Conservation (phyloP, 2,329 filamentous ascomycete genomes). For the Claviceps sp. region DNA sequence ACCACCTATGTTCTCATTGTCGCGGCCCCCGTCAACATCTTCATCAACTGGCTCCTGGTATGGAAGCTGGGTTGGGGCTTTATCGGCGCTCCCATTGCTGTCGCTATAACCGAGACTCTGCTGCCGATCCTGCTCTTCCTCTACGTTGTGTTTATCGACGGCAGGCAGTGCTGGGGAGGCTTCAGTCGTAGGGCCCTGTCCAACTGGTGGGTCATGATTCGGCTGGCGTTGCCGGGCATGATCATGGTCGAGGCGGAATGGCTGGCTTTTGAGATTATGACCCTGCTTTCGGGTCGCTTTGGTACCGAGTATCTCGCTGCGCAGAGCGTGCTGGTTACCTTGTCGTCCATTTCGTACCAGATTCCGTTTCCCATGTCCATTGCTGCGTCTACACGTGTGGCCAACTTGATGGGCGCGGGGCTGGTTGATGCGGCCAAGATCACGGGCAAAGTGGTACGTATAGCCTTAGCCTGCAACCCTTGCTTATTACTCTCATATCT, state of each 20-base stretch:
- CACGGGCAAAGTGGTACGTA: conserved; percentile 58
- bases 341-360: conserved; percentile 73
- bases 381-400: conserved; percentile 75
- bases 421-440: conserved; percentile 69
- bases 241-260: conserved; percentile 92
- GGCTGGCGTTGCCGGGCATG: conserved; percentile 75
- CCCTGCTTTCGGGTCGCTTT: conserved; percentile 68
- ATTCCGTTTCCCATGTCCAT: conserved; percentile 87
- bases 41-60: conserved; percentile 68
- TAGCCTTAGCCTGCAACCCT: conserved; percentile 1
- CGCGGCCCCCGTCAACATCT: conserved; percentile 62
- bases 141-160: conserved; percentile 63
- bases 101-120: conserved; percentile 64
- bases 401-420: conserved; percentile 81
- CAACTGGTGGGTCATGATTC: conserved; percentile 75
- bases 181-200: conserved; percentile 55
- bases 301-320: conserved; percentile 71
- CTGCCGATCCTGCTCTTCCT: conserved; percentile 64
- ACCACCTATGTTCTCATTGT: conserved; percentile 66
- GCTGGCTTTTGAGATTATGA: conserved; percentile 84
- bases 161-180: conserved; percentile 72
- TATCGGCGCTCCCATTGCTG: conserved; percentile 68
- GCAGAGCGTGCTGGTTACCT: conserved; percentile 70
- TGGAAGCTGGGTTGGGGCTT: conserved; percentile 60
- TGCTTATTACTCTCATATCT: neutral